A percentile compares a stretch with the other conserved stretches of the same genome.
Evolutionary conservation across 2,329 filamentous ascomycete genomes (phyloP).

Genomic region (Fusarium poae): DNA sequence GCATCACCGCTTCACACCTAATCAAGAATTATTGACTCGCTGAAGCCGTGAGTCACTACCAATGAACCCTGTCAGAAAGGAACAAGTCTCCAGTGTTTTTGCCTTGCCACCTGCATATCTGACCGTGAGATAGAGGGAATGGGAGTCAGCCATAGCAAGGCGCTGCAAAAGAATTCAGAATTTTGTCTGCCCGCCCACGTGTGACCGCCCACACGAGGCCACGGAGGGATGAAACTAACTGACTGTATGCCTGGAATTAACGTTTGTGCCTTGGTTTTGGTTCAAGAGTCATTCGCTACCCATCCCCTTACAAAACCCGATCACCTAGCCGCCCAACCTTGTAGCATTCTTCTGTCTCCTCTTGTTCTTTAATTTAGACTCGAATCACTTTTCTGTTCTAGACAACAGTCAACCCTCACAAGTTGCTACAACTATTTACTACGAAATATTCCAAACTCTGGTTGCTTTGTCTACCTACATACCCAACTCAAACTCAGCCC

Average conservation of each 20-base stretch:
- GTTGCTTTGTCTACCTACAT: constrained; percentile 10
- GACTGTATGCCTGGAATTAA: constrained; percentile 6
- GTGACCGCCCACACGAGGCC: constrained; percentile 39
- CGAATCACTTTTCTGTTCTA: neutral
- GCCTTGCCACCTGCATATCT: constrained; percentile 36
- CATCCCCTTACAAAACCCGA: constrained; percentile 33
- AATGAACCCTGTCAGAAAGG: constrained; percentile 30
- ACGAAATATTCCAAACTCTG: constrained; percentile 5
- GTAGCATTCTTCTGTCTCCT: constrained; percentile 9
- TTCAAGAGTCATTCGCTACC: constrained; percentile 21
- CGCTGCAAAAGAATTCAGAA: constrained; percentile 11
- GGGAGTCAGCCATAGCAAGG: constrained; percentile 28
- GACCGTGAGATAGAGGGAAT: constrained; percentile 27
- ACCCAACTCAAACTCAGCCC: constrained; percentile 18
- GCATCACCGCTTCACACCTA: constrained; percentile 24
- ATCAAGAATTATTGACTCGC: constrained; percentile 11
- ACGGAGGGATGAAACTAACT: constrained; percentile 17
- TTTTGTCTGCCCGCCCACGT: constrained; percentile 28
- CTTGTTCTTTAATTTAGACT: constrained; percentile 9
- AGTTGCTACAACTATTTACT: neutral
- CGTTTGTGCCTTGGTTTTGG: constrained; percentile 31
- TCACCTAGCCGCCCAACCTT: constrained; percentile 1
- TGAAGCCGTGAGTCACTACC: constrained; percentile 36
- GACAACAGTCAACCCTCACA: neutral
- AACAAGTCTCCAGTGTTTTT: constrained; percentile 24